Percentiles rank a stretch among this genome's conserved stretches.
These are phyloP conservation scores for Aureobasidium zeae DNA, from an alignment of 2,329 filamentous ascomycete genomes.

Conservation along the genomic window DNA sequence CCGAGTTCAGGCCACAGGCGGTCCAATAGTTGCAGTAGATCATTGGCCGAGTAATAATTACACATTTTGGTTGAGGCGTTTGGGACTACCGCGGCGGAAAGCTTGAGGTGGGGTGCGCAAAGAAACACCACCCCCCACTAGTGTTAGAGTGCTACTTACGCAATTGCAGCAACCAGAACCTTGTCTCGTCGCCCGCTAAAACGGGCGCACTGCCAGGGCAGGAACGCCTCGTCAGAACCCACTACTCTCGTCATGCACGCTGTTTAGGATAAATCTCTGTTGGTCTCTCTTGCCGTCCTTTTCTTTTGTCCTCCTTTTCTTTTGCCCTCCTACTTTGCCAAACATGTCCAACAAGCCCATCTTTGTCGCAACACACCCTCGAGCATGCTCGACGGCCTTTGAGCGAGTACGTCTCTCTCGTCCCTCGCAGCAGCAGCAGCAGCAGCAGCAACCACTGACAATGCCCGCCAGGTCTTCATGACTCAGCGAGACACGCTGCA, in stretches of 20 bases:
- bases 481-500: conserved; percentile 71
- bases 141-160: too few relatives aligned
- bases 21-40: neutral
- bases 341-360: conserved; percentile 69
- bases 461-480: conserved; percentile 75
- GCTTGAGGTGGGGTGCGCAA: too few relatives aligned
- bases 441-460: conserved; percentile 1
- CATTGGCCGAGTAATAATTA: neutral
- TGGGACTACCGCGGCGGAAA: too few relatives aligned
- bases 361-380: conserved; percentile 87
- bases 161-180: neutral
- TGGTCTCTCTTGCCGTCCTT: too few relatives aligned
- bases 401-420: conserved; percentile 59
- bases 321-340: conserved; percentile 15
- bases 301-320: conserved; percentile 7
- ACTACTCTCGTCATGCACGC: too few relatives aligned
- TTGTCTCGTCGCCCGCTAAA: conserved; percentile 9
- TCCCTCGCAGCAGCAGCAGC: neutral
- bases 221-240: conserved; percentile 3
- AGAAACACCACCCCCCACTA: too few relatives aligned
- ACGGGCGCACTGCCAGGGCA: conserved; percentile 13
- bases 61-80: conserved; percentile 12
- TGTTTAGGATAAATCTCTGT: conserved; percentile 12
- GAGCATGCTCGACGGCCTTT: conserved; percentile 94
- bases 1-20: neutral